These are phyloP conservation scores for Penicillium palitans DNA, from an alignment of 2,329 filamentous ascomycete species.

Conservation along the genomic window DNA sequence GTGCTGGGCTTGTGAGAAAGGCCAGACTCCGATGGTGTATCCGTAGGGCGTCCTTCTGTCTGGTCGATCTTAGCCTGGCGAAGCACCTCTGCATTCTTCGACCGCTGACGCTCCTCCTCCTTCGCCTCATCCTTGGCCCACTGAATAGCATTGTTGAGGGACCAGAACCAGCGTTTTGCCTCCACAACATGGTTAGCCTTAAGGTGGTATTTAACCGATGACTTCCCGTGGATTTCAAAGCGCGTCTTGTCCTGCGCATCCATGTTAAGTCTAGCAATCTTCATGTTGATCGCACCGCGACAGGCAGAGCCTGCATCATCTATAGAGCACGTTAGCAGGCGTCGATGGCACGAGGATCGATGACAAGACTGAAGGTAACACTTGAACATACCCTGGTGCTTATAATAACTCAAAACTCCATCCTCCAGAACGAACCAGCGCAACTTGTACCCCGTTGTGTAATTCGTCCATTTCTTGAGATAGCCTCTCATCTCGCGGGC, in stretches of 20 bases:
- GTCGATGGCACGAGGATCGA: background rate
- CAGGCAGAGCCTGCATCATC: slow-evolving; percentile 96
- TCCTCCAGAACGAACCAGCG: slow-evolving; percentile 98
- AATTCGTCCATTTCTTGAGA: slow-evolving; percentile 99
- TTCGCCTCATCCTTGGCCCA: slow-evolving; percentile 97
- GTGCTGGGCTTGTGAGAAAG: slow-evolving; percentile 36
- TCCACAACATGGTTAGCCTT: slow-evolving; percentile 98
- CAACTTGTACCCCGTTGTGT: slow-evolving; percentile 93
- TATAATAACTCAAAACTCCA: slow-evolving; percentile 97
- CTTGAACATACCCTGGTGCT: slow-evolving; percentile 69
- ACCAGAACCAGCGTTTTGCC: slow-evolving; percentile 98
- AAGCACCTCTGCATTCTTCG: slow-evolving; percentile 71
- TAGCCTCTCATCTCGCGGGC: slow-evolving; percentile 97
- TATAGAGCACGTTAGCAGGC: slow-evolving; percentile 8
- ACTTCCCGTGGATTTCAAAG: slow-evolving; percentile 97
- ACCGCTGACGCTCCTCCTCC: slow-evolving; percentile 77
- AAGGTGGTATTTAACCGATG: slow-evolving; percentile 95
- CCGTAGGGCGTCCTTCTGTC: slow-evolving; percentile 53
- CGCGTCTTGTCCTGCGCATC: slow-evolving; percentile 95
- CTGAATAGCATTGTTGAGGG: slow-evolving; percentile 96
- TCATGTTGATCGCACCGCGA: slow-evolving; percentile 98
- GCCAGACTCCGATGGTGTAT: slow-evolving; percentile 44
- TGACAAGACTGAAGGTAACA: slow-evolving; percentile 18
- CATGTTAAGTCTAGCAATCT: slow-evolving; percentile 92
- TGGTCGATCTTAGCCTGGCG: slow-evolving; percentile 79